Base-by-base conservation (phyloP, 2,329 filamentous ascomycete genomes). In the Sporothrix phasma region DNA sequence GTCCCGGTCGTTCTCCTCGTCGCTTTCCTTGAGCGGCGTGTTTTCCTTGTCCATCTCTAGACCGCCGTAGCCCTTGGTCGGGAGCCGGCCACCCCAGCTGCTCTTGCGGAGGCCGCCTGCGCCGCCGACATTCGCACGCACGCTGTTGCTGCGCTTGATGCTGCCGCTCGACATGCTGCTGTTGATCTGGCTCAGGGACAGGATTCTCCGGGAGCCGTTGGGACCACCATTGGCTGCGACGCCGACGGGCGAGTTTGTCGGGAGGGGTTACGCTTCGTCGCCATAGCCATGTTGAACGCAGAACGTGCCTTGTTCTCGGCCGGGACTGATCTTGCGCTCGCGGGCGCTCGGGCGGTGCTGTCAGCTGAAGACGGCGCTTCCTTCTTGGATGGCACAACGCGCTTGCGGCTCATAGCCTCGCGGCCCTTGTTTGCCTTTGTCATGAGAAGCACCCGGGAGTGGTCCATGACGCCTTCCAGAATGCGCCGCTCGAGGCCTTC, bases 381-480 rank as follows among this genome's bases (percentile, higher is more conserved):
- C 65, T 79, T 80, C 70, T 79, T 76, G 65, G 80, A 74, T 29
- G 77, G 70, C 64, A 79, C 64, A 43, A 68, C 78, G 7, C 83
- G 78, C 74, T 85, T 85, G 60, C 82, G 81, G 72, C 76, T 84
- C 83, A 85, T 85, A 66, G 78, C 76, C 62, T 85, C 83, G 5
- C 75, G 75, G 11, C 79, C 76, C 69, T 79, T 80, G 69, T 74
- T 77, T 3, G 83, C 77, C 77, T 90, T 88, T 69, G 85, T 80
- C 79, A 94, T 89, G 65, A 97, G 83, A n/a, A 97, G 81, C 29
- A 93, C 87, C 6, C 93, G 88, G 22, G 93, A 97, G 73, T 97
- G 93, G 70, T 97, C 92, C 77, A 99, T 95, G 67, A 97, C 90
- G 29, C 93, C 92, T 69, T 97, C 93, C 37, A 99, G 79, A 69